phyloP scores from a whole-genome alignment of 352 stramenopile species.

The Peronospora destructor region DNA sequence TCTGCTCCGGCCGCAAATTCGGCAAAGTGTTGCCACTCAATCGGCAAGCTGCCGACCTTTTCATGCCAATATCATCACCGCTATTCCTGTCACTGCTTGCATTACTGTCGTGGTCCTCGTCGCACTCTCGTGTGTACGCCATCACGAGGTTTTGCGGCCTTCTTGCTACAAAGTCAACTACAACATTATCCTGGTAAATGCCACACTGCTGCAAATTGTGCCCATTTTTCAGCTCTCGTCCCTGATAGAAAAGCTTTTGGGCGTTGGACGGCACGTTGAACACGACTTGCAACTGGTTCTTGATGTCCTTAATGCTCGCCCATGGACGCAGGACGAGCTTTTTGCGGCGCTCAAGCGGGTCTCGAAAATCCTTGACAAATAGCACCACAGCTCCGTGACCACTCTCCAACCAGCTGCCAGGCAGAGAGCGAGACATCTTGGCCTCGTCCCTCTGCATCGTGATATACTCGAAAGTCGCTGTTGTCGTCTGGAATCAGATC shows the following conservation, averaged over 20 bases:
- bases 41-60: conserved; percentile 7
- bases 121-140: conserved; percentile 30
- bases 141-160: conserved; percentile 50
- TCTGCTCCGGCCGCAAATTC: conserved; percentile 45
- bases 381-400: conserved; percentile 61
- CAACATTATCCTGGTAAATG: conserved; percentile 76
- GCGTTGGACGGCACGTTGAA: conserved; percentile 73
- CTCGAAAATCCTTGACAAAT: conserved; percentile 75
- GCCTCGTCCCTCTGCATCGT: conserved; percentile 38
- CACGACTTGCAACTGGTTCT: conserved; percentile 78
- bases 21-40: conserved; percentile 17
- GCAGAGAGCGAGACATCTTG: conserved; percentile 65
- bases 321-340: conserved; percentile 75
- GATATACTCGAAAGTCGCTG: not conserved
- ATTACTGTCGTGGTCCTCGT: conserved; percentile 9
- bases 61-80: conserved; percentile 9
- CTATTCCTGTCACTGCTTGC: conserved; percentile 8
- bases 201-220: conserved; percentile 79
- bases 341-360: conserved; percentile 74
- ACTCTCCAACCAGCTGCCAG: conserved; percentile 68
- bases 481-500: no score
- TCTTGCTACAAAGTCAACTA: conserved; percentile 71
- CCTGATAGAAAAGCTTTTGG: conserved; percentile 79
- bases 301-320: conserved; percentile 81
- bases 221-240: conserved; percentile 74